These are phyloP conservation scores for Irpex sp. DNA, from an alignment of 1,284 basidiomycete genomes.

Conservation along the genomic window DNA sequence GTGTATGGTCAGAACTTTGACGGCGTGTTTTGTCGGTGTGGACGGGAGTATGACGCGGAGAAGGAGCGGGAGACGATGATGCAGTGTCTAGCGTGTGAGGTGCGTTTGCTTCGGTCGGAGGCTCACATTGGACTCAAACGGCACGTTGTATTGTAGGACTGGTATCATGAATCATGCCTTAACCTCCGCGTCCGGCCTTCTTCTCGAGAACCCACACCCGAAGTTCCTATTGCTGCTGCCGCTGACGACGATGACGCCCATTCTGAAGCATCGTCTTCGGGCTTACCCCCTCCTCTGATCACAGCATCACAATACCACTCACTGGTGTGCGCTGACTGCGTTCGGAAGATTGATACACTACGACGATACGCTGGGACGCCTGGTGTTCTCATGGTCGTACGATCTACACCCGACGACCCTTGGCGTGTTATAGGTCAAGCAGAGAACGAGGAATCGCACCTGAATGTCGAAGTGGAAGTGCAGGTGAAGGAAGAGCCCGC, in stretches of 20 bases:
- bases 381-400: constrained; percentile 61
- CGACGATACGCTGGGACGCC: constrained; percentile 60
- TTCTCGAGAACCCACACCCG: constrained; percentile 43
- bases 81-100: constrained; percentile 80
- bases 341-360: constrained; percentile 47
- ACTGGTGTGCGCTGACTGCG: constrained; percentile 67
- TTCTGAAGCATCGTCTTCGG: constrained; percentile 61
- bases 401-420: constrained; percentile 36
- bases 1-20: constrained; percentile 66
- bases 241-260: constrained; percentile 37
- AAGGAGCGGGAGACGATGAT: constrained; percentile 80
- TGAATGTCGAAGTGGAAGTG: constrained; percentile 17
- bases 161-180: constrained; percentile 84
- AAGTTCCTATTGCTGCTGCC: constrained; percentile 15
- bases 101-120: constrained; percentile 30
- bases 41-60: constrained; percentile 61
- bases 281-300: constrained; percentile 63
- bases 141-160: constrained; percentile 49
- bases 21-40: constrained; percentile 69
- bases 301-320: constrained; percentile 65
- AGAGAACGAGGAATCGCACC: constrained; percentile 17
- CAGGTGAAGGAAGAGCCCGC: not conserved
- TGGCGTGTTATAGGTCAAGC: constrained; percentile 48
- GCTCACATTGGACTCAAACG: not conserved
- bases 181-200: constrained; percentile 64